Evolutionary conservation across 768 basidiomycete genomes (phyloP), one percentile per base, ranked within the genome.

Genomic region (Leccinum rimulosum): DNA sequence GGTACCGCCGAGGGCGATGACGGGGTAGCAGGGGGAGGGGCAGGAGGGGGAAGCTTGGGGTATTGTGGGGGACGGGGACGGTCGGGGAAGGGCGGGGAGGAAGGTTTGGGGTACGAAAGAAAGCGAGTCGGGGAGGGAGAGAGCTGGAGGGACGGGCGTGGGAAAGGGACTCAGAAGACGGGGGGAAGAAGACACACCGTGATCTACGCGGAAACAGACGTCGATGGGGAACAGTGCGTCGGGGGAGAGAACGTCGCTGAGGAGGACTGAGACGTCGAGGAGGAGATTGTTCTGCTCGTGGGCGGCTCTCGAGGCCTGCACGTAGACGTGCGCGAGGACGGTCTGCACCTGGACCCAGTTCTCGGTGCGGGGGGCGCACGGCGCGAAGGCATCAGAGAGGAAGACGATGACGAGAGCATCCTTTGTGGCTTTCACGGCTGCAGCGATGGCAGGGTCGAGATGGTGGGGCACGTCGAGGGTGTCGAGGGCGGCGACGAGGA

Each of bases 1-100:
- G 0, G 97, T 98, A 0, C 97, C 97, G 6, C 97, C 96, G 8
- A 98, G 80, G 0, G 86, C 89, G n/a, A 88, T 84, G 54, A 93
- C 90, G 12, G 88, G 88, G 68, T 76, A 82, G 12, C 62, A 52
- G 6, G 76, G 62, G 1, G 61, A 53, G 19, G 54, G 31, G 33
- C 3, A 22, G 0, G 62, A 54, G 19, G 51, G 38, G 28, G 7
- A 38, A 9, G 30, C 3, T 11, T 49, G 45, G 48, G n/a, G 6
- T 45, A 6, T 19, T 15, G 33, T 1, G 2, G 27, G 3, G 6
- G 27, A 2, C 4, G 52, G 38, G 15, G 58, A 11, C 8, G 55
- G 55, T 27, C 47, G 47, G 25, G 62, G 57, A 28, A 51, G 61
- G 15, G 66, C 57, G 0, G 65, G 57, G 53, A 63, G 62, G 36